Evolutionary conservation across 169 alveolate genomes (phyloP).

Genomic region (Ichthyophthirius multifiliis): DNA sequence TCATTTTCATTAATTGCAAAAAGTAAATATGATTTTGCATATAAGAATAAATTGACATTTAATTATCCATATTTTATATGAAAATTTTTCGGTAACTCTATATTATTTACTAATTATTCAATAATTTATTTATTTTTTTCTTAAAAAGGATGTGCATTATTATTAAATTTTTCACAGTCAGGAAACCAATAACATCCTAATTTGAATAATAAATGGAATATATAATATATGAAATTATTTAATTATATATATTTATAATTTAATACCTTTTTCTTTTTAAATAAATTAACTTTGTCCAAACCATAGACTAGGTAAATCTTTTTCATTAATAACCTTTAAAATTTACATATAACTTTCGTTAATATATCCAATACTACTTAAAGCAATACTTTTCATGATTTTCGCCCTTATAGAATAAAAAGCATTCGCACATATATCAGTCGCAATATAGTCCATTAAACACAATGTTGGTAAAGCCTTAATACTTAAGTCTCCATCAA

Average conservation of each 20-base stretch:
- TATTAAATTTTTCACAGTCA: slow-evolving; percentile 15
- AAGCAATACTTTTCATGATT: slow-evolving; percentile 63
- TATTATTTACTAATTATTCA: slow-evolving; percentile 14
- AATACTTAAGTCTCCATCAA: slow-evolving; percentile 62
- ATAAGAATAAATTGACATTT: slow-evolving; percentile 17
- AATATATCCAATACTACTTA: slow-evolving; percentile 69
- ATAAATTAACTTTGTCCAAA: slow-evolving; percentile 27
- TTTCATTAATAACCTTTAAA: slow-evolving; percentile 28
- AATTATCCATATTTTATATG: slow-evolving; percentile 16
- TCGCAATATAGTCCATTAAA: slow-evolving; percentile 66
- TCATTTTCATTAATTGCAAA: slow-evolving; percentile 43
- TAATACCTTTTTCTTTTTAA: slow-evolving; percentile 40
- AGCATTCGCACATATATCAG: slow-evolving; percentile 60
- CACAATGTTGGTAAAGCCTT: slow-evolving; percentile 71
- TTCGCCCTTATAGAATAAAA: slow-evolving; percentile 66
- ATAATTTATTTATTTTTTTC: slow-evolving; percentile 28
- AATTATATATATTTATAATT: slow-evolving; percentile 17
- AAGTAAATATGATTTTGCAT: slow-evolving; percentile 16
- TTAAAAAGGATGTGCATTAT: slow-evolving; percentile 22
- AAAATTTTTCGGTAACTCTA: slow-evolving; percentile 16
- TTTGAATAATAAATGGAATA: neutral
- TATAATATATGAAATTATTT: neutral
- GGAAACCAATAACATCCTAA: slow-evolving; percentile 16
- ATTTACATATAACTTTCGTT: slow-evolving; percentile 42
- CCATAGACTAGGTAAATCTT: slow-evolving; percentile 46